These are phyloP conservation scores for Allodekkera sacchari DNA, from an alignment of 805 yeast species.

Conservation along the genomic window DNA sequence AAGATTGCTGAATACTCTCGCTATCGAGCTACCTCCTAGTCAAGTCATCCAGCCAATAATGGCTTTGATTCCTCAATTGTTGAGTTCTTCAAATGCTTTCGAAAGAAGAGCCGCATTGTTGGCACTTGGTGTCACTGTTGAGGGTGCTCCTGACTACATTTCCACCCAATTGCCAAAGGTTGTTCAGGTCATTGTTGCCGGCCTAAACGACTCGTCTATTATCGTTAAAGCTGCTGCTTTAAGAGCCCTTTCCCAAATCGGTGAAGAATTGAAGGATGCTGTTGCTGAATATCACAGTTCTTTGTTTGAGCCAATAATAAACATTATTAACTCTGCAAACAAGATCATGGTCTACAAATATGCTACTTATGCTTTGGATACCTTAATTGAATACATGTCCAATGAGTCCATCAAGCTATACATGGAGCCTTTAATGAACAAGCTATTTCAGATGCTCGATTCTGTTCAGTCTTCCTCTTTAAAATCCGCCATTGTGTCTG, in stretches of 20 bases:
- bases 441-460: constrained; percentile 75
- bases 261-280: constrained; percentile 76
- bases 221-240: constrained; percentile 82
- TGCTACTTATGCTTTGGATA: constrained; percentile 87
- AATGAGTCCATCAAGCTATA: constrained; percentile 75
- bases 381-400: constrained; percentile 84
- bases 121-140: constrained; percentile 72
- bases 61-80: constrained; percentile 49
- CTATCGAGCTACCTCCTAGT: constrained; percentile 83
- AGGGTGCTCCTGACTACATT: constrained; percentile 92
- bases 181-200: constrained; percentile 63
- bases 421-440: constrained; percentile 84
- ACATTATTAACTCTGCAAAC: constrained; percentile 78
- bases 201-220: constrained; percentile 67
- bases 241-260: constrained; percentile 67
- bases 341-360: constrained; percentile 78
- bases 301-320: constrained; percentile 78
- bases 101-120: constrained; percentile 85
- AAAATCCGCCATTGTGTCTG: constrained; percentile 79
- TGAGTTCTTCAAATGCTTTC: constrained; percentile 55
- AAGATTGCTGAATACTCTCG: constrained; percentile 67
- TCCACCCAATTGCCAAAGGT: constrained; percentile 67
- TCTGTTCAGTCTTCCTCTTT: constrained; percentile 67
- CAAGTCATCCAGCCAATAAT: constrained; percentile 81
- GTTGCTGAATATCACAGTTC: constrained; percentile 78